A percentile compares a stretch with the other conserved stretches of the same genome.
Evolutionary conservation across 2,329 filamentous ascomycete species (phyloP).

Genomic region (Ophiostoma himal-ulmi): DNA sequence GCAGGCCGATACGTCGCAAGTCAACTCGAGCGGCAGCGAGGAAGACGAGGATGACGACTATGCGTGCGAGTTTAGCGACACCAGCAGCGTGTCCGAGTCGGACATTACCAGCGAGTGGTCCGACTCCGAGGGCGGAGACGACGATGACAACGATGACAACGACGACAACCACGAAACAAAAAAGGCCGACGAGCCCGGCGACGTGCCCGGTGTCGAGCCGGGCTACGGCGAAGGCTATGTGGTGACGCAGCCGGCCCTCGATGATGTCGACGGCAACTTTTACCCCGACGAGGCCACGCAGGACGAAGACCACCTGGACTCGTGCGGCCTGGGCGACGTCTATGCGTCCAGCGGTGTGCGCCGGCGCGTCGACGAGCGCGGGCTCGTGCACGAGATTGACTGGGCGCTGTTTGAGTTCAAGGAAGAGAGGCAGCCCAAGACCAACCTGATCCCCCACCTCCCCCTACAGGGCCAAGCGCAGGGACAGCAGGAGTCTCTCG

Average conservation of each 20-base stretch:
- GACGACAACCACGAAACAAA: slow-evolving; percentile 41
- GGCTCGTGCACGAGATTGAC: slow-evolving; percentile 83
- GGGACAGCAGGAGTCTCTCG: slow-evolving; percentile 14
- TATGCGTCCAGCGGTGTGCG: slow-evolving; percentile 88
- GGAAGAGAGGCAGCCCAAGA: slow-evolving; percentile 60
- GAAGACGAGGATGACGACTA: slow-evolving; percentile 43
- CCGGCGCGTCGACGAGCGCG: slow-evolving; percentile 61
- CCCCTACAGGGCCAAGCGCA: no score
- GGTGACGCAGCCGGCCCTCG: slow-evolving; percentile 85
- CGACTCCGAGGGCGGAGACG: slow-evolving; percentile 43
- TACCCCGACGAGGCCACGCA: slow-evolving; percentile 66
- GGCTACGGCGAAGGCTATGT: slow-evolving; percentile 71
- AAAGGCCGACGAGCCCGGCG: slow-evolving; percentile 51
- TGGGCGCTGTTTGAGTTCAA: slow-evolving; percentile 87
- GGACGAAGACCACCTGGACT: slow-evolving; percentile 76
- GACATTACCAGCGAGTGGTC: slow-evolving; percentile 48
- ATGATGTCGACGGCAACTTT: slow-evolving; percentile 77
- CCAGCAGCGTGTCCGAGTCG: slow-evolving; percentile 46
- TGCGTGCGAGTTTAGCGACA: slow-evolving; percentile 57
- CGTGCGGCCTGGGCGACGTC: slow-evolving; percentile 73
- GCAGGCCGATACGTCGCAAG: slow-evolving; percentile 35
- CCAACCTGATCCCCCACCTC: slow-evolving; percentile 59
- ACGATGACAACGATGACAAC: slow-evolving; percentile 45
- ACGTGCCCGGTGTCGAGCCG: slow-evolving; percentile 70
- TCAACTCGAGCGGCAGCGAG: slow-evolving; percentile 33